Conservation (phyloP, 1,284 basidiomycete species). For the Ustilago vetiveriae region DNA sequence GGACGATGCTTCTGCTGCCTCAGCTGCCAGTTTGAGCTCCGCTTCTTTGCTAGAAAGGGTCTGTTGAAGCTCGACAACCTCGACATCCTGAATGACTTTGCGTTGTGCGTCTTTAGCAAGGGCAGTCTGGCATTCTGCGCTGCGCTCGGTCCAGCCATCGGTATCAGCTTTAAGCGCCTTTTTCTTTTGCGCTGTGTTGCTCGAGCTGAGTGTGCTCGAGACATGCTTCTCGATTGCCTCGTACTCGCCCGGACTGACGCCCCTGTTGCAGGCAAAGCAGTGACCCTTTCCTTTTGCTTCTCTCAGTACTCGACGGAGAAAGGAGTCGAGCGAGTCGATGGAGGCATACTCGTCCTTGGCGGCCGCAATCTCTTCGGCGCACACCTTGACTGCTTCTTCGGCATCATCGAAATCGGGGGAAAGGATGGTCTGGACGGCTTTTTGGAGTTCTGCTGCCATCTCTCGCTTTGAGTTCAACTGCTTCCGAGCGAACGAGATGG, state of each 20-base stretch:
- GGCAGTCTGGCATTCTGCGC: slow-evolving; percentile 72
- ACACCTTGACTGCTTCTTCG: slow-evolving; percentile 74
- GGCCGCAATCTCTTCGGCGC: slow-evolving; percentile 70
- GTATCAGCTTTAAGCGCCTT: slow-evolving; percentile 75
- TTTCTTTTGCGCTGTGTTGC: slow-evolving; percentile 71
- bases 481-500: slow-evolving; percentile 47
- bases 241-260: slow-evolving; percentile 74
- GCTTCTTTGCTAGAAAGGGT: slow-evolving; percentile 74
- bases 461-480: slow-evolving; percentile 74
- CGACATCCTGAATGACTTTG: slow-evolving; percentile 40
- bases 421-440: slow-evolving; percentile 71
- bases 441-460: slow-evolving; percentile 66
- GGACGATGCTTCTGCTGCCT: slow-evolving; percentile 57
- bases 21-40: slow-evolving; percentile 42
- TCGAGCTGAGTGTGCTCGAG: slow-evolving; percentile 43
- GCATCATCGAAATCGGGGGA: slow-evolving; percentile 68
- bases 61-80: slow-evolving; percentile 71
- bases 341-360: slow-evolving; percentile 62
- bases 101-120: slow-evolving; percentile 71
- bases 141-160: slow-evolving; percentile 62
- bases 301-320: slow-evolving; percentile 76
- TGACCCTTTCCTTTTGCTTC: slow-evolving; percentile 75
- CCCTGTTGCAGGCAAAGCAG: slow-evolving; percentile 81
- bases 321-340: slow-evolving; percentile 67
- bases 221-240: slow-evolving; percentile 66